Base-by-base conservation (phyloP, 164 flowering plant species). In the Aristolochia fimbriata region DNA sequence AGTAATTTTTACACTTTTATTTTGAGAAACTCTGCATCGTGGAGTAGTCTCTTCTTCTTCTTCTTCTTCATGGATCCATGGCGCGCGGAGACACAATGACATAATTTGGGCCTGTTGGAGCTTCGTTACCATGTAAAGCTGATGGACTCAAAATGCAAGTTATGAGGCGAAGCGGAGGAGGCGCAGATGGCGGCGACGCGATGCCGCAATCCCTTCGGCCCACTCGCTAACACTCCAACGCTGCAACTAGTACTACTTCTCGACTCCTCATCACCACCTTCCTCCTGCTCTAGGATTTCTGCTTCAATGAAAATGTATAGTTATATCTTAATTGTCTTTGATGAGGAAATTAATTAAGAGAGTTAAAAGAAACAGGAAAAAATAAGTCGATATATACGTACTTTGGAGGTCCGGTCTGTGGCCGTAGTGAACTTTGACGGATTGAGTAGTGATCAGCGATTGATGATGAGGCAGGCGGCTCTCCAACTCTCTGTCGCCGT, bases 141-240 rank as follows among this genome's bases (percentile, higher is more conserved):
- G 22, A 83, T 71, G 54, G 87, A 76, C 65, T 85, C 78, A 24
- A 80, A 88, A 43, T 85, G 81, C 24, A 83, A 72, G 56, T 78
- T 80, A 4, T 64, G 65, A 4, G 77, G 84, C 58, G 65, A 67
- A 55, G 79, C 77, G 50, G 79, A 75, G 13, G 83, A 68, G n/a
- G n/a, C n/a, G 58, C 96, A 88, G 17, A 82, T 77, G 54, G 61
- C 61, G 11, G 87, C 91, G 54, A 78, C 89, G 16, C 83, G 81
- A 22, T 78, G 83, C 25, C 80, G 72, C 87, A 83, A 70, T 46
- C 46, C 67, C 64, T 37, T 74, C 19, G 89, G 88, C 1, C 90
- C 89, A 53, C 82, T 74, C 0, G 61, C 84, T n/a, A 83, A 59
- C 9, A 78, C 86, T 62, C 88, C 87, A 23, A 79, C n/a, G n/a